Evolutionary conservation across 345 rosid species (phyloP), one percentile per base, ranked within the genome.

Genomic region (Nephelium lappaceum): DNA sequence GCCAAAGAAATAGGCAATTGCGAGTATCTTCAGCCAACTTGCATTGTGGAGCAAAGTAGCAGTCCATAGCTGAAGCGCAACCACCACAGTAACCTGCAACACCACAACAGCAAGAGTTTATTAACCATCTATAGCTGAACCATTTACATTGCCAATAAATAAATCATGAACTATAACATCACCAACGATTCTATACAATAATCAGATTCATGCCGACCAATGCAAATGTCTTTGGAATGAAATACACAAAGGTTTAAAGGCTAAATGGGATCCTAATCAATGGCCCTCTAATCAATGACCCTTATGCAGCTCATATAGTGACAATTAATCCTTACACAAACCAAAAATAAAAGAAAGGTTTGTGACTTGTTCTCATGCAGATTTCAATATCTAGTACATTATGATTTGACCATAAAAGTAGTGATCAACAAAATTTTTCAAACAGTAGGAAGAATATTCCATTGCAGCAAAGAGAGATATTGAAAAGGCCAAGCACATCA

Each of bases 1-100:
- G 62, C 98, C 95, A 78, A 93, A 93, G 85, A 89, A 93, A 83
- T 91, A 95, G 27, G 96, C 85, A 58, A 88, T 76, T 73, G 82
- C 83, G 63, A 93, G 81, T 49, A 93, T 89, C 87, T 90, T 93
- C 81, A 89, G 74, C 94, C 93, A 93, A 65, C 94, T 88, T 11
- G 93, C 88, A 81, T 88, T 53, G 38, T 63, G 78, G 43, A 95
- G 92, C 75, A 81, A 81, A 67, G 91, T 88, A 60, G 97, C 93
- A 0, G 98, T 87, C 78, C 83, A 83, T 7, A 92, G 91, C 86
- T 92, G 97, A 66, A 95, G 92, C 49, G 83, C 68, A 57, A 95
- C 98, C n/a, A 87, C 95, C 67, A 85, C 47, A 18, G 89, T 72
- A 62, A 93, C 81, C 97, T 92, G 91, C 89, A 87, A 72, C 19